These are phyloP conservation scores for Globisporangium middletonii DNA, from an alignment of 352 stramenopile genomes.

Conservation along the genomic window DNA sequence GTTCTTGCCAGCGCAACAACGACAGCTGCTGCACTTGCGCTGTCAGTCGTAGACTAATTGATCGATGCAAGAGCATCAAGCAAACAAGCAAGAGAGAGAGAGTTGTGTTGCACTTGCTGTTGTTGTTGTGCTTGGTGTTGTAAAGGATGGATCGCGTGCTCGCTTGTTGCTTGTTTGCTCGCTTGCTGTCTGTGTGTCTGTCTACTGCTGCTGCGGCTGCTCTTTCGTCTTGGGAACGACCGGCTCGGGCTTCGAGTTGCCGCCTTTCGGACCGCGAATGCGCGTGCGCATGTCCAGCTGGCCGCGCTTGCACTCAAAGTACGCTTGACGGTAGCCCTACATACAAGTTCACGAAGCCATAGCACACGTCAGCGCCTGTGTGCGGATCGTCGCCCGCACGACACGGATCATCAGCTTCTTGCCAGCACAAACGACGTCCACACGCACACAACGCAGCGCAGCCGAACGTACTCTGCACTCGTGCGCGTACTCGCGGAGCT, in stretches of 20 bases:
- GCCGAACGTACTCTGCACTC: conserved; percentile 53
- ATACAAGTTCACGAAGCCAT: background rate
- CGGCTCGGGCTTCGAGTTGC: conserved; percentile 36
- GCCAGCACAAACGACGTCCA: background rate
- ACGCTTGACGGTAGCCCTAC: conserved; percentile 68
- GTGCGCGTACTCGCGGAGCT: conserved; percentile 51
- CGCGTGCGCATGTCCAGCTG: conserved; percentile 82
- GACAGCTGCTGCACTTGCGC: conserved; percentile 4
- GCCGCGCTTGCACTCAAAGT: conserved; percentile 84
- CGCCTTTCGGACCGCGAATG: conserved; percentile 73
- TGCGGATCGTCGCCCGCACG: no score
- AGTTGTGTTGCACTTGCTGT: background rate
- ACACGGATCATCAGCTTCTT: no score
- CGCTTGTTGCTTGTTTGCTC: background rate
- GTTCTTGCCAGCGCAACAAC: conserved; percentile 14
- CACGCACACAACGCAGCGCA: background rate
- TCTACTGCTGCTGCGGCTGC: background rate
- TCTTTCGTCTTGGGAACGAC: conserved; percentile 12
- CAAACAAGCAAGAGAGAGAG: background rate
- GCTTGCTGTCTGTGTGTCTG: background rate
- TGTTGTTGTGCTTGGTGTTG: no score
- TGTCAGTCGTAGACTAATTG: background rate
- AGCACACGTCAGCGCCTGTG: background rate
- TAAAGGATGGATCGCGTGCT: background rate
- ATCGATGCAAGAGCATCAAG: no score